These are phyloP conservation scores for Schizochytrium sp. DNA, from an alignment of 108 stramenopile genomes.

Conservation along the genomic window DNA sequence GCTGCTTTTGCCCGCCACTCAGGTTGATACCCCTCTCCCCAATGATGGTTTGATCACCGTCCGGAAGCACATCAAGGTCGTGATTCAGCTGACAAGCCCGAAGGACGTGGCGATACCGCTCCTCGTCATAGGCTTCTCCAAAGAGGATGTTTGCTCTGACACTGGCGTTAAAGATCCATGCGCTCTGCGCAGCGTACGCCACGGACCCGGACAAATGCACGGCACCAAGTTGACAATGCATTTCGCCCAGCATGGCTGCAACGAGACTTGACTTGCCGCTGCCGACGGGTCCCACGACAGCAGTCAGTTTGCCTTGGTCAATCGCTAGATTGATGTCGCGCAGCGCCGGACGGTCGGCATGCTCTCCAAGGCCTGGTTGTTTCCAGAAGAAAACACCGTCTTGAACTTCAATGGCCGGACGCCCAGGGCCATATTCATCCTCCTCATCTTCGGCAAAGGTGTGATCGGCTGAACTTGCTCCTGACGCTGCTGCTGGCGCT, in stretches of 20 bases:
- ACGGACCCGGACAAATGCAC: slow-evolving; percentile 41
- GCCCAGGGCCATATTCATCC: not conserved
- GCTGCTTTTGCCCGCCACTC: slow-evolving; percentile 83
- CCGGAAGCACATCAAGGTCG: slow-evolving; percentile 56
- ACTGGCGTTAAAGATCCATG: slow-evolving; percentile 84
- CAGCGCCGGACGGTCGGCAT: not conserved
- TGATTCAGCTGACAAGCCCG: slow-evolving; percentile 58
- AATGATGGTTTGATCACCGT: slow-evolving; percentile 69
- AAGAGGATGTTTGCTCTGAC: slow-evolving; percentile 81
- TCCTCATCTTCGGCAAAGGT: too few relatives aligned
- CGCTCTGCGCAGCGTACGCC: slow-evolving; percentile 73
- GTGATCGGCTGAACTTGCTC: too few relatives aligned
- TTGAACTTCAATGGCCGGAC: not conserved
- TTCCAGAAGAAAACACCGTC: not conserved
- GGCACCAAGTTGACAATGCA: slow-evolving; percentile 48
- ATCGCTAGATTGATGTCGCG: not conserved
- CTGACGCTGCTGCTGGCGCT: too few relatives aligned
- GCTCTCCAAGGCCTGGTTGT: not conserved
- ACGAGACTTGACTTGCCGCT: slow-evolving; percentile 66
- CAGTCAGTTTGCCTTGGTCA: slow-evolving; percentile 39
- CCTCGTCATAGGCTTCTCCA: slow-evolving; percentile 32
- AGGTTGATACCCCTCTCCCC: slow-evolving; percentile 82
- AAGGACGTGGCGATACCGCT: slow-evolving; percentile 22
- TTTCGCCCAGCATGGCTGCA: slow-evolving; percentile 65
- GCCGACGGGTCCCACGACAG: slow-evolving; percentile 72